A percentile compares a stretch with the other conserved stretches of the same genome.
Conservation (phyloP, 2,329 filamentous ascomycete genomes). For the Coniella vitis region DNA sequence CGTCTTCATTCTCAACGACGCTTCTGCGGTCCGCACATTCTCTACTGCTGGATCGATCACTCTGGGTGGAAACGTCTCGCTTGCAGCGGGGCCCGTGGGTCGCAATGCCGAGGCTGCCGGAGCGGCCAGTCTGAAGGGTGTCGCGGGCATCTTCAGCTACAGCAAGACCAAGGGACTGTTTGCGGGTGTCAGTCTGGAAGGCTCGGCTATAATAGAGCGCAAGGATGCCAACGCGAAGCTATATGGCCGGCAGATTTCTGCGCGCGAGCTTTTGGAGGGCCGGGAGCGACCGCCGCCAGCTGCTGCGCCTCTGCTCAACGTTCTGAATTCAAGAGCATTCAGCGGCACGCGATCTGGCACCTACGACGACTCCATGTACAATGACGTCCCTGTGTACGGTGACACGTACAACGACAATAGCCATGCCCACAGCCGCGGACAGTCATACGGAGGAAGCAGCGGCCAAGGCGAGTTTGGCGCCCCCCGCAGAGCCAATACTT, state of each 20-base stretch:
- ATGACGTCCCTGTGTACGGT: slow-evolving; percentile 86
- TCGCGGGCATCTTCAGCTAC: slow-evolving; percentile 93
- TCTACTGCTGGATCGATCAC: slow-evolving; percentile 88
- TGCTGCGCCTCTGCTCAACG: slow-evolving; percentile 74
- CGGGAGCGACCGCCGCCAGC: slow-evolving; percentile 70
- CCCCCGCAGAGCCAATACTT: slow-evolving; percentile 60
- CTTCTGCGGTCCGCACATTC: slow-evolving; percentile 83
- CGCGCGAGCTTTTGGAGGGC: slow-evolving; percentile 74
- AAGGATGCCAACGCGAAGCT: slow-evolving; percentile 96
- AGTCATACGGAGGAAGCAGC: slow-evolving; percentile 29
- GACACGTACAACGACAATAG: slow-evolving; percentile 70
- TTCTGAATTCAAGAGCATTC: slow-evolving; percentile 82
- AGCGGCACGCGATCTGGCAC: slow-evolving; percentile 50
- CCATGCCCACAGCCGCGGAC: slow-evolving; percentile 57
- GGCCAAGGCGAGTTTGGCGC: slow-evolving; percentile 46
- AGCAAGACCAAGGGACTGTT: slow-evolving; percentile 97
- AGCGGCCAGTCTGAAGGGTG: slow-evolving; percentile 80
- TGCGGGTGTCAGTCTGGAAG: slow-evolving; percentile 89
- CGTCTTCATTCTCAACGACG: slow-evolving; percentile 96
- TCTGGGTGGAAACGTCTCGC: slow-evolving; percentile 89
- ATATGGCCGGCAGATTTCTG: slow-evolving; percentile 77
- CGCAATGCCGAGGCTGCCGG: slow-evolving; percentile 94
- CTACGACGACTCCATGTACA: slow-evolving; percentile 70
- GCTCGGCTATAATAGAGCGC: slow-evolving; percentile 86
- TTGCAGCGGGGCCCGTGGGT: slow-evolving; percentile 89